Conservation (phyloP, 169 alveolate species). For the Prorocentrum cordatum region DNA sequence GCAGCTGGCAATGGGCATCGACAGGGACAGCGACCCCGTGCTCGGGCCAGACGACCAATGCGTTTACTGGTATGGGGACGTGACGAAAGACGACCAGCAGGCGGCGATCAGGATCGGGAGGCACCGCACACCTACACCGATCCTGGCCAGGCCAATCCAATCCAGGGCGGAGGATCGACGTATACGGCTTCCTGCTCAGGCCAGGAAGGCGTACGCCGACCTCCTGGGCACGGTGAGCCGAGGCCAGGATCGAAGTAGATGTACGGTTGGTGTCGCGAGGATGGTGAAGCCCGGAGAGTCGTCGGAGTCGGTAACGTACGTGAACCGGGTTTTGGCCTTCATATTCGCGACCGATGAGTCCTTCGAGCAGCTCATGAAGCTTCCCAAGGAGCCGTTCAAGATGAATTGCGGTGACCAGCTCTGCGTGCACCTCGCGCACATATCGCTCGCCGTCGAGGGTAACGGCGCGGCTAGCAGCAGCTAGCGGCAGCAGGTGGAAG, state of each 20-base stretch:
- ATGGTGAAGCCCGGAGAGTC: conserved; percentile 71
- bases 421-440: conserved; percentile 68
- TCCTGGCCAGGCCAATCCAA: no score
- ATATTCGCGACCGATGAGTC: conserved; percentile 72
- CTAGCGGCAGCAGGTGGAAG: no score
- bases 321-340: conserved; percentile 71
- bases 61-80: conserved; percentile 72
- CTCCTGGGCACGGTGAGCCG: not conserved
- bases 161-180: no score
- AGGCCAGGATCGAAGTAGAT: conserved; percentile 66
- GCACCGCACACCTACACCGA: no score
- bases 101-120: conserved; percentile 4
- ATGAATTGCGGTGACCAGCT: conserved; percentile 72
- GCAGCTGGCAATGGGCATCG: conserved; percentile 19
- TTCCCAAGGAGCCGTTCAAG: conserved; percentile 72
- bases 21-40: conserved; percentile 64
- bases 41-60: conserved; percentile 69
- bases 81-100: conserved; percentile 69
- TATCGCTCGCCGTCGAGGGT: conserved; percentile 48
- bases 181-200: not conserved
- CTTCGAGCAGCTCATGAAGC: conserved; percentile 67
- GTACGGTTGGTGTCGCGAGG: no score
- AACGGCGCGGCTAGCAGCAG: no score
- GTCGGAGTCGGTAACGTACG: conserved; percentile 66
- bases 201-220: not conserved